phyloP scores from a whole-genome alignment of 2,329 filamentous ascomycete species.

The Cordyceps tenuipes region DNA sequence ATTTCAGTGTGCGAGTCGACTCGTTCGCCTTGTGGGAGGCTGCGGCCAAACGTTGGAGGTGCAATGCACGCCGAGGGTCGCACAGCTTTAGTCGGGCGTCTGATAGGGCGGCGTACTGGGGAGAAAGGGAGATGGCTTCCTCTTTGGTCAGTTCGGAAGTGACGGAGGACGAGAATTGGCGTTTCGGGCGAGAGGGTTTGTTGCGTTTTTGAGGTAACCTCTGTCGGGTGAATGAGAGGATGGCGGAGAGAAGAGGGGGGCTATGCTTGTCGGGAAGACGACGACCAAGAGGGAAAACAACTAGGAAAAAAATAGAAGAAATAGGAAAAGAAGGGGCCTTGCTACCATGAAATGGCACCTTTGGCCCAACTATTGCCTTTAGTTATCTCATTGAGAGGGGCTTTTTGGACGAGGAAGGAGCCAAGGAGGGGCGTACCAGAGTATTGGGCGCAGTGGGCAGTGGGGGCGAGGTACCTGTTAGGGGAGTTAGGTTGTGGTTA shows the following conservation, averaged over 20 bases:
- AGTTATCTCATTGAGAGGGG: neutral
- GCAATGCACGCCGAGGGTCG: neutral
- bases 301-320: neutral
- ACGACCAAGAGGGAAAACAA: neutral
- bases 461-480: neutral
- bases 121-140: neutral
- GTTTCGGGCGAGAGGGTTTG: neutral
- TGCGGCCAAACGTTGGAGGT: neutral
- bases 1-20: neutral
- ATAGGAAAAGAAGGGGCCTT: neutral
- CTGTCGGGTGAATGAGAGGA: neutral
- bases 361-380: neutral
- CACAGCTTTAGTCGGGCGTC: neutral
- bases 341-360: neutral
- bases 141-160: neutral
- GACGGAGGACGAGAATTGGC: neutral
- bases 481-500: too few relatives aligned
- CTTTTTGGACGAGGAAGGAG: neutral
- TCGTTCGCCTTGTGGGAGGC: neutral
- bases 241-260: neutral
- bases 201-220: neutral
- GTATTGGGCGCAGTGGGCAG: neutral
- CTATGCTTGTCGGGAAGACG: neutral
- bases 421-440: neutral
- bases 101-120: neutral